These are phyloP conservation scores for Phytopythium vexans DNA, from an alignment of 352 stramenopile genomes.

Conservation along the genomic window DNA sequence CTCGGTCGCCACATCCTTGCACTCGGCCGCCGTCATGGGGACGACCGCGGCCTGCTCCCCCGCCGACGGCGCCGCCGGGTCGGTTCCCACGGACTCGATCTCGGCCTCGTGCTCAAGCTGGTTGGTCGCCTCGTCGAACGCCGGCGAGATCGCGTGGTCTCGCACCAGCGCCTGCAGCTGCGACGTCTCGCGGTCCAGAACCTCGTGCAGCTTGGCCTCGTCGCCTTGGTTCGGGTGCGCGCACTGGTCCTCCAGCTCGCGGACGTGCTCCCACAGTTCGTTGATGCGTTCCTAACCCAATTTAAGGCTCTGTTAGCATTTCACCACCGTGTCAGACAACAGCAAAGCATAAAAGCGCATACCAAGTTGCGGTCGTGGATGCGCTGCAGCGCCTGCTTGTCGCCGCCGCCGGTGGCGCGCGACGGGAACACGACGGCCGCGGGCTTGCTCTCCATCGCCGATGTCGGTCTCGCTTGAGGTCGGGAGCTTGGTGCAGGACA, in stretches of 20 bases:
- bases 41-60: slow-evolving; percentile 4
- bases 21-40: slow-evolving; percentile 35
- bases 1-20: slow-evolving; percentile 28
- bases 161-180: slow-evolving; percentile 1
- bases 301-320: neutral
- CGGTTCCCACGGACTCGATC: neutral
- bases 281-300: neutral
- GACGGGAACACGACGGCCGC: slow-evolving; percentile 4
- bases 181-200: slow-evolving; percentile 1
- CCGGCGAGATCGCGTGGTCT: slow-evolving; percentile 4
- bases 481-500: neutral
- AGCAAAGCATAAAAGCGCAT: no score
- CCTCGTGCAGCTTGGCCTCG: neutral
- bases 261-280: slow-evolving; percentile 4
- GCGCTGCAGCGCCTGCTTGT: slow-evolving; percentile 5
- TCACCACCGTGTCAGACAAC: no score
- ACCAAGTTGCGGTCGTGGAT: slow-evolving; percentile 8
- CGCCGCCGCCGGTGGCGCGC: neutral
- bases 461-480: neutral
- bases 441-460: neutral
- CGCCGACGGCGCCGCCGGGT: neutral
- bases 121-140: slow-evolving; percentile 3
- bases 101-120: slow-evolving; percentile 1
- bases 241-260: slow-evolving; percentile 3
- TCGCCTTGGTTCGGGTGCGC: neutral